Evolutionary conservation across 176 grass and related monocot species (phyloP).

Genomic region (Triticum dicoccoides): DNA sequence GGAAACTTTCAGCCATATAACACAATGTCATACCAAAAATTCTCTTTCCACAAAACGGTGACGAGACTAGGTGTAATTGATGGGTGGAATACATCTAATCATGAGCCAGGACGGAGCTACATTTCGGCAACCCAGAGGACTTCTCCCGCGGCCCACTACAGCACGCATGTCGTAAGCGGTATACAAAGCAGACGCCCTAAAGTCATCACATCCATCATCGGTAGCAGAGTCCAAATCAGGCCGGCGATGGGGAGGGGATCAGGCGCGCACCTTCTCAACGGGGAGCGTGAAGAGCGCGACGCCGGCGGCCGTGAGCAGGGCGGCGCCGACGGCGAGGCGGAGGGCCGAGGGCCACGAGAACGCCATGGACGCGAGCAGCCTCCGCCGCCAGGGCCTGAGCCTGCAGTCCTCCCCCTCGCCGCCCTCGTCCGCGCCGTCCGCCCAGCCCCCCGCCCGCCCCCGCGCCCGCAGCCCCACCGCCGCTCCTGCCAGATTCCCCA

Average conservation of each 20-base stretch:
- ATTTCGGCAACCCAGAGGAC: neutral
- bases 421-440: conserved; percentile 49
- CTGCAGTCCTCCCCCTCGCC: conserved; percentile 55
- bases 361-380: conserved; percentile 65
- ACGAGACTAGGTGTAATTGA: neutral
- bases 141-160: neutral
- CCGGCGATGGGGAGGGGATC: neutral
- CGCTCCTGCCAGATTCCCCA: conserved; percentile 68
- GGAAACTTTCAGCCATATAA: neutral
- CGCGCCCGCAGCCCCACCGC: conserved; percentile 70
- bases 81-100: neutral
- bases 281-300: conserved; percentile 84
- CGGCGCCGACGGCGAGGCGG: conserved; percentile 59
- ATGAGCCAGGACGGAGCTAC: neutral
- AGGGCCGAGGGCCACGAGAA: conserved; percentile 72
- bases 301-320: conserved; percentile 54
- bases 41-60: neutral
- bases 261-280: conserved; percentile 67
- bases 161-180: neutral
- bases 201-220: neutral
- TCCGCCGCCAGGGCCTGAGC: conserved; percentile 63
- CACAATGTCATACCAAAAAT: neutral
- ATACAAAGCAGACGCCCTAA: neutral
- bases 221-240: neutral
- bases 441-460: conserved; percentile 57